Evolutionary conservation across 257 asterid species (phyloP).

Genomic region (Solanum etuberosum): DNA sequence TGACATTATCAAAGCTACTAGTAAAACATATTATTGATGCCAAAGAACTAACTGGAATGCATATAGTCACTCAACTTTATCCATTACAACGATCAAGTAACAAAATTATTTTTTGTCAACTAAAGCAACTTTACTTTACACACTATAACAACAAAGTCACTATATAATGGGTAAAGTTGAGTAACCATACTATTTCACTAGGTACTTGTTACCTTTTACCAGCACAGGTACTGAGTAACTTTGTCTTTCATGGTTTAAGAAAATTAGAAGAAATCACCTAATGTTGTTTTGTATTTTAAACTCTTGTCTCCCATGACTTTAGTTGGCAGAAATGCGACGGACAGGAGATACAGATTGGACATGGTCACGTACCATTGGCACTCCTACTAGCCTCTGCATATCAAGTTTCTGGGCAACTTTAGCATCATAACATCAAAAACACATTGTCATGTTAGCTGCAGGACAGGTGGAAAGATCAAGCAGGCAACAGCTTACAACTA

Average conservation of each 20-base stretch:
- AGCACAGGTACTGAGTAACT: not conserved
- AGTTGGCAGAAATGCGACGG: conserved; percentile 70
- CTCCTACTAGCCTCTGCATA: conserved; percentile 70
- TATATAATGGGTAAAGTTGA: not conserved
- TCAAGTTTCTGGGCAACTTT: conserved; percentile 46
- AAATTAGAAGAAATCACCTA: not conserved
- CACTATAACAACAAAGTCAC: not conserved
- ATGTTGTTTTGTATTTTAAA: not conserved
- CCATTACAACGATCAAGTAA: not conserved
- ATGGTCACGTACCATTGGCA: conserved; percentile 73
- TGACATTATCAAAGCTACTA: not conserved
- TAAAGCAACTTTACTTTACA: not conserved
- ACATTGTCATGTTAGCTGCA: not conserved
- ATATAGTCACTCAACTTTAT: not conserved
- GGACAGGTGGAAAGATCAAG: not conserved
- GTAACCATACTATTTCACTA: not conserved
- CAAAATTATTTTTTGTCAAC: not conserved
- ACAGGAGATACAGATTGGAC: conserved; percentile 40
- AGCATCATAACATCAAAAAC: conserved; percentile 24
- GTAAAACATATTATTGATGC: not conserved
- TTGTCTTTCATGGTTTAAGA: not conserved
- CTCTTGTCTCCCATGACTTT: conserved; percentile 2
- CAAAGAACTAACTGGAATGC: not conserved
- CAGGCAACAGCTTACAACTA: not conserved
- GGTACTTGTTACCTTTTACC: not conserved